Evolutionary conservation across 2,329 filamentous ascomycete species (phyloP).

Genomic region (Coniosporium tulheliwenetii): DNA sequence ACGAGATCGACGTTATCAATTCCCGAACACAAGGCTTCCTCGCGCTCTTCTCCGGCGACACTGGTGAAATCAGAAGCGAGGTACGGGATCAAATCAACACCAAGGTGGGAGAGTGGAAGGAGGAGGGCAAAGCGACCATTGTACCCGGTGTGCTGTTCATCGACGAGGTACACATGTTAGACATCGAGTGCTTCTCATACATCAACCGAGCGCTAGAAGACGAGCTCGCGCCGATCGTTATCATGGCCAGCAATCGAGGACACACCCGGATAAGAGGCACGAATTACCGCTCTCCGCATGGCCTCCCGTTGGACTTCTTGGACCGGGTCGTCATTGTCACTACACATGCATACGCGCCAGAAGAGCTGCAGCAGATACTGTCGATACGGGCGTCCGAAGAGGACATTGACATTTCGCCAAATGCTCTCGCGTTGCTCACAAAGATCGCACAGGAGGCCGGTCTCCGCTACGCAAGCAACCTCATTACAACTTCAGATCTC

Average conservation of each 20-base stretch:
- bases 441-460: constrained; percentile 92
- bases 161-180: constrained; percentile 98
- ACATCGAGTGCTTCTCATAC: constrained; percentile 98
- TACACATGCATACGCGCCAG: constrained; percentile 66
- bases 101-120: constrained; percentile 97
- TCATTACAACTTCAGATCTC: constrained; percentile 88
- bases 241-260: constrained; percentile 97
- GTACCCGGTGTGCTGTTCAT: constrained; percentile 96
- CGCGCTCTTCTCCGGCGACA: constrained; percentile 93
- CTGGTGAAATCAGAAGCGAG: constrained; percentile 92
- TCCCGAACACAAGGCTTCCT: constrained; percentile 96
- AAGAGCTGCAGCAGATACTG: constrained; percentile 86
- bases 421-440: constrained; percentile 81
- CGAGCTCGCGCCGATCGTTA: constrained; percentile 89
- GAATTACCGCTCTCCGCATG: constrained; percentile 83
- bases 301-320: constrained; percentile 85
- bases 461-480: constrained; percentile 89
- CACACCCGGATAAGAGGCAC: constrained; percentile 85
- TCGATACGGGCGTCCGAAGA: constrained; percentile 89
- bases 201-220: constrained; percentile 94
- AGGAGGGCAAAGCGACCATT: constrained; percentile 97
- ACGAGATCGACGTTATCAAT: constrained; percentile 99
- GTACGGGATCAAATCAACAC: constrained; percentile 98
- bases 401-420: constrained; percentile 79
- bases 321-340: constrained; percentile 94